A percentile compares a stretch with the other conserved stretches of the same genome.
phyloP scores from a whole-genome alignment of 192 early-diverging fungal species.

The Blastocladiella britannica region DNA sequence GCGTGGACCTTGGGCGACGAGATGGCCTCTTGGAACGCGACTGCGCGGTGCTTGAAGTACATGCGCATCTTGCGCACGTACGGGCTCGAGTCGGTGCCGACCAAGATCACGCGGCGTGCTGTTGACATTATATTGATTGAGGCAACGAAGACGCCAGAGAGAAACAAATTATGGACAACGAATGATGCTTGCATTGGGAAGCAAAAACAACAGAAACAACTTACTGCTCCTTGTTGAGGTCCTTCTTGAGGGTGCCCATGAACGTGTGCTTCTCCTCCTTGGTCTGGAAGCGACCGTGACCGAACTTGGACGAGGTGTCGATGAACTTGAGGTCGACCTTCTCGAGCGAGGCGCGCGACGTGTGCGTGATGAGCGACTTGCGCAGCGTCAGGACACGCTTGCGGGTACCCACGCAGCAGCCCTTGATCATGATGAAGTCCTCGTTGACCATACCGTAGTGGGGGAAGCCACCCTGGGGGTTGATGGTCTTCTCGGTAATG shows the following conservation, averaged over 20 bases:
- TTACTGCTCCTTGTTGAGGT: no score
- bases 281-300: slow-evolving; percentile 99
- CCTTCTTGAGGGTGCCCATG: slow-evolving; percentile 80
- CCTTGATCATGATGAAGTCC: slow-evolving; percentile 98
- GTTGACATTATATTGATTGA: no score
- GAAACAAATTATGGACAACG: no score
- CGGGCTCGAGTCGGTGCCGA: not conserved
- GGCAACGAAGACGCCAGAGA: no score
- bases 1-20: not conserved
- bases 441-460: slow-evolving; percentile 97
- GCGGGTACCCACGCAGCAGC: slow-evolving; percentile 83
- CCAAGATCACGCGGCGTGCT: not conserved
- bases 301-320: slow-evolving; percentile 97
- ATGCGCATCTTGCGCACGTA: not conserved
- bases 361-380: slow-evolving; percentile 92
- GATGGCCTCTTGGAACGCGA: not conserved
- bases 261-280: slow-evolving; percentile 82
- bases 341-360: slow-evolving; percentile 89
- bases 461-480: slow-evolving; percentile 97
- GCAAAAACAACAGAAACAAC: no score
- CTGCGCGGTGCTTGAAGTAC: not conserved
- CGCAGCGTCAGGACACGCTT: slow-evolving; percentile 94
- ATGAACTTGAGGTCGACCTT: slow-evolving; percentile 96
- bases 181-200: no score
- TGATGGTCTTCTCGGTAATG: slow-evolving; percentile 85